Conservation (phyloP, 345 rosid species). For the Lumnitzera racemosa region DNA sequence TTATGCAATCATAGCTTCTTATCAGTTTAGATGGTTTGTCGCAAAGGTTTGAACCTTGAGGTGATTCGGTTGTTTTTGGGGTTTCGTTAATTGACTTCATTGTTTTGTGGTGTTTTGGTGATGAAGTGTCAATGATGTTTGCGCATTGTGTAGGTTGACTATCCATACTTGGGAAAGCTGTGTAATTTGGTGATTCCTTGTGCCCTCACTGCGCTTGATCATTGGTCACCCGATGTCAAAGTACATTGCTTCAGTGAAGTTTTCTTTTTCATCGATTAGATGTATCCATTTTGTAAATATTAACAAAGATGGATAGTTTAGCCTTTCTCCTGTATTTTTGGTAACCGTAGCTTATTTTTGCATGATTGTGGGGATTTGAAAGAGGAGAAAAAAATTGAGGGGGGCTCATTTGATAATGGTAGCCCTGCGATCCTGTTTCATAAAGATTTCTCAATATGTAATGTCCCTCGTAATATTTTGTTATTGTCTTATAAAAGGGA, state of each 20-base stretch:
- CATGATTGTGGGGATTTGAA: no score
- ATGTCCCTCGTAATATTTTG: no score
- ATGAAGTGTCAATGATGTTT: background rate
- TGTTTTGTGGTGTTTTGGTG: background rate
- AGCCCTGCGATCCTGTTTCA: no score
- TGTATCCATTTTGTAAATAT: no score
- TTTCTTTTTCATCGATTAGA: background rate
- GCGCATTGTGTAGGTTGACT: constrained; percentile 38
- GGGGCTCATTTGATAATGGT: no score
- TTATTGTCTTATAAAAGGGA: no score
- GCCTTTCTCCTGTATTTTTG: no score
- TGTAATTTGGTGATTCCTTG: constrained; percentile 78
- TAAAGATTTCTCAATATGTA: no score
- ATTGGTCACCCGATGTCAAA: constrained; percentile 88
- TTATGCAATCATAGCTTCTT: constrained; percentile 53
- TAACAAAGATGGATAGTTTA: no score
- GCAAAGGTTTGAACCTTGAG: constrained; percentile 44
- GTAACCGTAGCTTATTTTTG: no score
- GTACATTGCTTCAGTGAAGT: constrained; percentile 28
- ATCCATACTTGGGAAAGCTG: constrained; percentile 47
- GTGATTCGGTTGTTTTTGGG: background rate
- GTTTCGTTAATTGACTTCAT: background rate
- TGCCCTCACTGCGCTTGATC: constrained; percentile 83
- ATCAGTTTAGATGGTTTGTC: constrained; percentile 82
- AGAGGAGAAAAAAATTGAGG: no score